Conservation (phyloP, 2,329 filamentous ascomycete genomes). For the Trichoderma atroviride region DNA sequence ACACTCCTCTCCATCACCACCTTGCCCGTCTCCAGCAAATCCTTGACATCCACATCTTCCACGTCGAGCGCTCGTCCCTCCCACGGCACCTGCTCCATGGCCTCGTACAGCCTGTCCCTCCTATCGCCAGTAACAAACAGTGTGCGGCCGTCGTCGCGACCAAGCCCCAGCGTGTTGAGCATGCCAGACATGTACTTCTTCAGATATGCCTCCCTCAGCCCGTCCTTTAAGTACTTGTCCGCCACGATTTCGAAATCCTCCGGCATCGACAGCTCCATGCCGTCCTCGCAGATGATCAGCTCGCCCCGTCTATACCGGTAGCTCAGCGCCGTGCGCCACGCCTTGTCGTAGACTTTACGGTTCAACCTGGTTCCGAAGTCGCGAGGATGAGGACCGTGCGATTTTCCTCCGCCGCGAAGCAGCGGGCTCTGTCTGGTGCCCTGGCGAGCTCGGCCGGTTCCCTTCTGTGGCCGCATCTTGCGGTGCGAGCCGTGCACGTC, state of each 20-base stretch:
- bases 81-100: constrained; percentile 64
- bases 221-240: constrained; percentile 48
- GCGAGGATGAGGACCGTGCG: constrained; percentile 86
- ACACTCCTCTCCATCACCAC: constrained; percentile 85
- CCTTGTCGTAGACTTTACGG: constrained; percentile 90
- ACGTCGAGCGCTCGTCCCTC: constrained; percentile 71
- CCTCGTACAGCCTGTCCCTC: constrained; percentile 65
- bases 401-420: constrained; percentile 81
- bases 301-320: constrained; percentile 89
- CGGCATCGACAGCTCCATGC: constrained; percentile 66
- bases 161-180: constrained; percentile 71
- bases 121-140: constrained; percentile 70
- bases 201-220: constrained; percentile 58
- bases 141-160: constrained; percentile 67
- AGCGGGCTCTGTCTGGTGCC: constrained; percentile 83
- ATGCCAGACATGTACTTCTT: constrained; percentile 68
- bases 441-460: constrained; percentile 75
- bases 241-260: constrained; percentile 51
- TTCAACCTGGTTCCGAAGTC: constrained; percentile 86
- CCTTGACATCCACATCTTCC: constrained; percentile 92
- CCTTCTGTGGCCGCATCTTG: constrained; percentile 88
- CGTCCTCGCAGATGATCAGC: constrained; percentile 80
- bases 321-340: constrained; percentile 90
- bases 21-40: constrained; percentile 81
- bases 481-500: constrained; percentile 82